phyloP scores from a whole-genome alignment of 2,329 filamentous ascomycete genomes.

The Claviceps purpurea region DNA sequence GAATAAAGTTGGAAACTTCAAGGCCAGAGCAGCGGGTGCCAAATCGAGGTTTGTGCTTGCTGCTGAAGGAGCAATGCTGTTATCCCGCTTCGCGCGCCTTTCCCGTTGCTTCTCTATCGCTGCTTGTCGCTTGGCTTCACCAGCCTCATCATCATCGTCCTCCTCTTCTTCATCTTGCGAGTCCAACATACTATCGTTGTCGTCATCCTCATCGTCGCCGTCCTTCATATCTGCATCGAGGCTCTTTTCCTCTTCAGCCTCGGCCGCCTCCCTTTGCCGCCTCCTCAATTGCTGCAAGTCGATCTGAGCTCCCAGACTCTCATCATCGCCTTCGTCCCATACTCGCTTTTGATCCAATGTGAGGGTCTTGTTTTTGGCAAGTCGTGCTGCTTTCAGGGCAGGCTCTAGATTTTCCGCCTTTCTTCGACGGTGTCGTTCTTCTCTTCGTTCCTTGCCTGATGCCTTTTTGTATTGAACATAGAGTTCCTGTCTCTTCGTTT shows the following conservation, averaged over 20 bases:
- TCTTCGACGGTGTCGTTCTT: conserved; percentile 63
- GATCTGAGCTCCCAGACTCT: conserved; percentile 41
- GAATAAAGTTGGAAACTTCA: conserved; percentile 51
- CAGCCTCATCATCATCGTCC: conserved; percentile 30
- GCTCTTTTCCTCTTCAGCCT: conserved; percentile 33
- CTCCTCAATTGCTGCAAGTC: conserved; percentile 47
- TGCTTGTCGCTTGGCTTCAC: conserved; percentile 31
- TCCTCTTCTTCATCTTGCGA: conserved; percentile 44
- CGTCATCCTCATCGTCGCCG: conserved; percentile 39
- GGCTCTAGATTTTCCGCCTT: conserved; percentile 80
- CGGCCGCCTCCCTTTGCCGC: conserved; percentile 39
- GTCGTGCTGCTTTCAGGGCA: conserved; percentile 55
- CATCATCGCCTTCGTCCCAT: conserved; percentile 67
- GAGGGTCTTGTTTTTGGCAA: conserved; percentile 63
- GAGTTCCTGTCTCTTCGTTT: conserved; percentile 63
- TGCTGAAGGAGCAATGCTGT: conserved; percentile 43
- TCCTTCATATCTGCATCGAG: conserved; percentile 28
- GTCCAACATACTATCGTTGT: conserved; percentile 70
- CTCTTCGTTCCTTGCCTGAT: conserved; percentile 59
- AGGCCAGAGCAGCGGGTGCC: conserved; percentile 43
- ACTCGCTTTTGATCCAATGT: conserved; percentile 81
- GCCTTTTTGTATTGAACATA: conserved; percentile 70
- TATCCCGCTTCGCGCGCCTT: conserved; percentile 31
- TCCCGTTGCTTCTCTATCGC: conserved; percentile 29
- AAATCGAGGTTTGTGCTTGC: conserved; percentile 51